Evolutionary conservation across 2,329 filamentous ascomycete genomes (phyloP).

Genomic region (Calonectria pseudoreteaudii): DNA sequence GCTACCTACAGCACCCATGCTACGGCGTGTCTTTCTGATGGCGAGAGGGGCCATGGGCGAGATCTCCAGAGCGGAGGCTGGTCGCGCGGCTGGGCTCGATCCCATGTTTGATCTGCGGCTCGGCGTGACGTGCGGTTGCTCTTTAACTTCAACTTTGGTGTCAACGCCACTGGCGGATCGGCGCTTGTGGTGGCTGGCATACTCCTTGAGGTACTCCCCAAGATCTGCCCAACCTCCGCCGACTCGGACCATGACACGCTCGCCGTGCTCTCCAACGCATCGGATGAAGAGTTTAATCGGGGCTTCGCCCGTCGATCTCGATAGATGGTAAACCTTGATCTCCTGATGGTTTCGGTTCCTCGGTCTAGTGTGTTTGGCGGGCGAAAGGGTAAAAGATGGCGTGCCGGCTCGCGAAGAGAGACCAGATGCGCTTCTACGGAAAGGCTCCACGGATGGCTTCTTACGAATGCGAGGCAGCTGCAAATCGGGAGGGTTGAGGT

Average conservation of each 20-base stretch:
- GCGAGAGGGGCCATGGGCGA: constrained; percentile 62
- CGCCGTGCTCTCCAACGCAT: constrained; percentile 87
- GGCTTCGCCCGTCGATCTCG: constrained; percentile 82
- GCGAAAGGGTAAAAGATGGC: constrained; percentile 77
- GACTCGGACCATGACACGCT: constrained; percentile 97
- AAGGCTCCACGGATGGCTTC: constrained; percentile 56
- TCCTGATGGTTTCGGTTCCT: constrained; percentile 72
- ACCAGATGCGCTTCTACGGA: constrained; percentile 62
- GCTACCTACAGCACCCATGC: constrained; percentile 50
- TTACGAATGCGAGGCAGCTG: constrained; percentile 61
- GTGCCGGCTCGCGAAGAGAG: constrained; percentile 69
- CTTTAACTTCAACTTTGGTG: constrained; percentile 70
- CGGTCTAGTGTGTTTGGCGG: constrained; percentile 65
- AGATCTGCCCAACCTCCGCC: constrained; percentile 98
- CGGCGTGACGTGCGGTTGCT: constrained; percentile 52
- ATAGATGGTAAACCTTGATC: constrained; percentile 93
- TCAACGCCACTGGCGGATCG: constrained; percentile 62
- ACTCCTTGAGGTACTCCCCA: constrained; percentile 93
- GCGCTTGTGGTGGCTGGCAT: constrained; percentile 91
- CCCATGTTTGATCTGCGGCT: constrained; percentile 46
- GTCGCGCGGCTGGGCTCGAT: constrained; percentile 56
- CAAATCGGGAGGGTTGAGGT: constrained; percentile 70
- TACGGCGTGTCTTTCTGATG: constrained; percentile 66
- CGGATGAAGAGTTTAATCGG: constrained; percentile 96
- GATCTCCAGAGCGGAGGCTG: constrained; percentile 53